Evolutionary conservation across 192 early-diverging fungal genomes (phyloP), one percentile per base, ranked within the genome.

Genomic region (Coemansia sp.): DNA sequence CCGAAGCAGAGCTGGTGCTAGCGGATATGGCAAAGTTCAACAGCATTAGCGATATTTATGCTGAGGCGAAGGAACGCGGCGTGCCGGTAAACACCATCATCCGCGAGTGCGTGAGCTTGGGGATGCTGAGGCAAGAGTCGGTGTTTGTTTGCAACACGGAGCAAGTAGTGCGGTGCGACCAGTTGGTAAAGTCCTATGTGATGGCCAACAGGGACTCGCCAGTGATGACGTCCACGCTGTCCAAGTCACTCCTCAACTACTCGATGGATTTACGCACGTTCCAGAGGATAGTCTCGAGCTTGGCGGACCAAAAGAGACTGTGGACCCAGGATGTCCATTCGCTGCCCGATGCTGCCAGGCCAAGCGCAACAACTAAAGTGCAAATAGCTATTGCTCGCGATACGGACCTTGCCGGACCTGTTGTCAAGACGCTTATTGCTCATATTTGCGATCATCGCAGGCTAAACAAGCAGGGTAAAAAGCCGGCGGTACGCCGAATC

Each of bases 261-360:
- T 37, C 2, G 15, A 25, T 77, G 48, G 80, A 82, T 64, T 74
- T 72, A 48, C 62, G 62, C 29, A 82, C 80, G 6, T 55, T 76
- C 17, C 3, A 69, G 32, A 65, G 72, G 1, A 44, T 63, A 1
- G n/a, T 82, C 23, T 36, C 50, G 3, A 62, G 57, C n/a, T 48
- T 82, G 57, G 64, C 62, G 11, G 27, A 14, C 0, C 69, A 65
- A 37, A 51, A 66, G 11, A 48, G 34, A 34, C 38, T 74, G 23
- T 69, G 63, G 69, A 37, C 32, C 10, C 72, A 67, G 25, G 17
- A 45, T 2, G 39, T 68, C 3, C 27, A 23, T 0, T 11, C 39
- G 0, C 23, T 38, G 36, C 51, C 67, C 11, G 25, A 53, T 1
- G 25, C 25, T 23, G 10, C 50, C 23, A 25, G 25, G 7, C 25